Percentiles rank a stretch among this genome's conserved stretches.
phyloP scores from a whole-genome alignment of 2,329 filamentous ascomycete species.

The Aspergillus arachidicola region DNA sequence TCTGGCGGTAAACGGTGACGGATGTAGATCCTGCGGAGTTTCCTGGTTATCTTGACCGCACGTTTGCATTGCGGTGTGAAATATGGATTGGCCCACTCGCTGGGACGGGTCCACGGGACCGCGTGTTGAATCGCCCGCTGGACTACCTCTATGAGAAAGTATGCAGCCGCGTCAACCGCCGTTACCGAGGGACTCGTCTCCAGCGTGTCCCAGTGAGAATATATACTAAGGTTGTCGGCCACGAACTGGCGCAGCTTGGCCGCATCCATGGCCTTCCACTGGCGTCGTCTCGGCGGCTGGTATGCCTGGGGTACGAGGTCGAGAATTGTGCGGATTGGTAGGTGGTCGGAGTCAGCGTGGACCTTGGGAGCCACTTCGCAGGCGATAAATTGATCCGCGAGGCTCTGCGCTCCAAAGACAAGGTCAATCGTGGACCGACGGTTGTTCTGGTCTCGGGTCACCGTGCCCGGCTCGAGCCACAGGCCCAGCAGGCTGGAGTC shows the following conservation, averaged over 20 bases:
- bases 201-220: background rate
- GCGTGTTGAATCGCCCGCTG: too few relatives aligned
- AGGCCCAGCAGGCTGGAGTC: constrained; percentile 1
- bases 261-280: background rate
- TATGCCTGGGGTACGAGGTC: background rate
- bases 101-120: too few relatives aligned
- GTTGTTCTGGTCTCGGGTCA: constrained; percentile 12
- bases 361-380: constrained; percentile 18
- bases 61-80: too few relatives aligned
- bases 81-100: too few relatives aligned
- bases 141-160: too few relatives aligned
- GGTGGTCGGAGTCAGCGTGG: constrained; percentile 18
- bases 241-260: background rate
- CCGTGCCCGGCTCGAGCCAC: constrained; percentile 12
- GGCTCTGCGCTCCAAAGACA: constrained; percentile 12
- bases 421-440: constrained; percentile 21
- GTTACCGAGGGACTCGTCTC: too few relatives aligned
- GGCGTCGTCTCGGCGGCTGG: background rate
- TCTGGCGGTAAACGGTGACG: too few relatives aligned
- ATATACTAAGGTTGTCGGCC: constrained; percentile 6
- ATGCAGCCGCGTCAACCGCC: too few relatives aligned
- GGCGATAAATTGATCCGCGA: constrained; percentile 11
- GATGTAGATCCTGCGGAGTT: too few relatives aligned
- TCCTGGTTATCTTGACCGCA: too few relatives aligned
- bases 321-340: background rate